Base-by-base conservation (phyloP, 2,329 filamentous ascomycete genomes). In the Colletotrichum liaoningense region DNA sequence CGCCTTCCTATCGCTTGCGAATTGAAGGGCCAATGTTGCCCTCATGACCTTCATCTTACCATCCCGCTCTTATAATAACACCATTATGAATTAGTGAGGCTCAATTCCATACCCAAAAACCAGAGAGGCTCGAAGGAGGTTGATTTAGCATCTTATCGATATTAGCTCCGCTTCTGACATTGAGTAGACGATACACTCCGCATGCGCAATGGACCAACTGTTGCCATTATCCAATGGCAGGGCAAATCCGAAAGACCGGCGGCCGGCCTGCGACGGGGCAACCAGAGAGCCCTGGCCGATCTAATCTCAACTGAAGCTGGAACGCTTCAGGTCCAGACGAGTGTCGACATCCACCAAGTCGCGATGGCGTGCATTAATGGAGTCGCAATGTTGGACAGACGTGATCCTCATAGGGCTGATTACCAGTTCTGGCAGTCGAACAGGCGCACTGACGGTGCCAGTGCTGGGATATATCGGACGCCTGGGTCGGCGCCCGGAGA, bases 201-300 rank as follows among this genome's bases (percentile, higher is more conserved):
- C 33, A 16, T 14, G 33, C 22, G 22, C 33, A 38, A 46, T 60
- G 7, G 38, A 46, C 46, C 26, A n/a, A 24, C 14, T 33, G 46
- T 49, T 64, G 60, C 52, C 73, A 73, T 73, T 59, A 74, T 69
- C 73, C 69, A 74, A 74, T 74, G 49, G 57, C n/a, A 62, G 28
- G 19, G n/a, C 30, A 24, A 22, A 5, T 16, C 42, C 59, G 59
- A 62, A 35, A 14, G 57, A 38, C 59, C 69, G 58, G 28, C 52
- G 72, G 28, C 57, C 30, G 68, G 62, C 68, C 72, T 72, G 68
- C 62, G 72, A 74, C 72, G 26, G 68, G 68, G 68, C 72, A 58
- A 54, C 63, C 38, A 38, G 38, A 54, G 33, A 28, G 52, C 24
- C 52, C 63, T 52, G 49, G 58, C 59, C 33, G 38, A 24, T 42